Percentiles rank a stretch among this genome's conserved stretches.
These are phyloP conservation scores for Coprinellus aureogranulatus DNA, from an alignment of 768 basidiomycete species.

Conservation along the genomic window DNA sequence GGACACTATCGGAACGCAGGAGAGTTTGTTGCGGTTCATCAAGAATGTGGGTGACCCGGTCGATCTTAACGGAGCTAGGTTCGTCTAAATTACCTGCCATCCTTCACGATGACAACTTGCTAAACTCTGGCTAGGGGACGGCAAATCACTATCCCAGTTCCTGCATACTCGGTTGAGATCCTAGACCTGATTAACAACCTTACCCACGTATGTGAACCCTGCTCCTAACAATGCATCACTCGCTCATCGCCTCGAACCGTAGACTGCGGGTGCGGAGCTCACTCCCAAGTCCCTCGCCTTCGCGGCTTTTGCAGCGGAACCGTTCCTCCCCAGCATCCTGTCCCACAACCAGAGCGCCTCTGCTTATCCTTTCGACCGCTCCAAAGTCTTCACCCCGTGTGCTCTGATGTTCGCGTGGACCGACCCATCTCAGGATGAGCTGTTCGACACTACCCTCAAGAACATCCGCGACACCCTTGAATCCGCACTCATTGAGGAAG, in stretches of 20 bases:
- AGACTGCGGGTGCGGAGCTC: conserved; percentile 45
- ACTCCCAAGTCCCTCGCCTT: conserved; percentile 25
- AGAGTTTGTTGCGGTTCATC: conserved; percentile 42
- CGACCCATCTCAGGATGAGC: conserved; percentile 32
- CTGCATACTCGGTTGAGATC: conserved; percentile 31
- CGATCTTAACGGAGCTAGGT: conserved; percentile 27
- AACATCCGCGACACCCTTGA: conserved; percentile 38
- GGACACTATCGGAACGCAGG: conserved; percentile 34
- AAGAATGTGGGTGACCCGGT: conserved; percentile 30
- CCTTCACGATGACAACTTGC: neutral
- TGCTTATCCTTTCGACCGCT: conserved; percentile 49
- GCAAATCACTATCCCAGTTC: conserved; percentile 44
- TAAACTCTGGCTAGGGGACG: conserved; percentile 14
- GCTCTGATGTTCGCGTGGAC: conserved; percentile 49
- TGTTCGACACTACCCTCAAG: conserved; percentile 38
- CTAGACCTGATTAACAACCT: conserved; percentile 44
- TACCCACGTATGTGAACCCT: conserved; percentile 24
- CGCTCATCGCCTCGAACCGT: neutral
- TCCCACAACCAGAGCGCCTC: conserved; percentile 34
- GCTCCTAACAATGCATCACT: neutral
- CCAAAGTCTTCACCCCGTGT: conserved; percentile 37
- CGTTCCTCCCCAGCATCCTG: conserved; percentile 43
- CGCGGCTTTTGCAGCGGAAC: conserved; percentile 50
- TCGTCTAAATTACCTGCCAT: no score
- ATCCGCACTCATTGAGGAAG: conserved; percentile 35